Evolutionary conservation across 2,329 filamentous ascomycete genomes (phyloP), one percentile per base, ranked within the genome.

Genomic region (Cladosporium sp.): DNA sequence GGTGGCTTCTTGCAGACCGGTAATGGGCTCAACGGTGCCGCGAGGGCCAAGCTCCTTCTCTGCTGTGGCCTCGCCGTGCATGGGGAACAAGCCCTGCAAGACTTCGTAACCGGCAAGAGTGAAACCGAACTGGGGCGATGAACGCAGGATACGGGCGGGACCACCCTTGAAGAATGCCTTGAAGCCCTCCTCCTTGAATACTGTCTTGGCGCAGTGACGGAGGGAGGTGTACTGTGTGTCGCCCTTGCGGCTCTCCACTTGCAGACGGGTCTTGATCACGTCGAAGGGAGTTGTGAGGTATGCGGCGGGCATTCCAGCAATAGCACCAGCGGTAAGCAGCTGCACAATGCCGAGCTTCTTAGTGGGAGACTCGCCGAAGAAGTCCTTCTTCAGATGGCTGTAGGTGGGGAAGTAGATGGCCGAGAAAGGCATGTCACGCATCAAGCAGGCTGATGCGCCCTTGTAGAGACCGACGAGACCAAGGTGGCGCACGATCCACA

Each of bases 361-460:
- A 65, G 89, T 91, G 6, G 85, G 84, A 12, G 90, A 89, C 82
- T 99, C 95, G 79, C 95, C 94, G 73, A 98, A 99, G 76, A 94
- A 83, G 80, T 97, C 94, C 75, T 86, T 88, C 85, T 99, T 99
- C 73, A 99, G 81, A 77, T 99, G 95, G 77, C 87, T 91, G 83
- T 99, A 99, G 26, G 93, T 90, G 2, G 95, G 94, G 88, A 99
- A 99, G 84, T 99, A 99, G 76, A 99, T 99, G 73, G 92, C 93
- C 23, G 94, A 98, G 83, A 99, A 99, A 53, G 95, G 95, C 49
- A 98, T 92, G 79, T 99, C 95, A 72, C 95, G 93, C 69, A 98
- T 86, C 73, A 99, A 84, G 81, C 95, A 99, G 23, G 95, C 95
- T 53, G 89, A 92, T 23, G 94, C 95, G 68, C 95, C 95, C 85